Evolutionary conservation across 768 basidiomycete genomes (phyloP).

Genomic region (Strobilomyces dryophilus): DNA sequence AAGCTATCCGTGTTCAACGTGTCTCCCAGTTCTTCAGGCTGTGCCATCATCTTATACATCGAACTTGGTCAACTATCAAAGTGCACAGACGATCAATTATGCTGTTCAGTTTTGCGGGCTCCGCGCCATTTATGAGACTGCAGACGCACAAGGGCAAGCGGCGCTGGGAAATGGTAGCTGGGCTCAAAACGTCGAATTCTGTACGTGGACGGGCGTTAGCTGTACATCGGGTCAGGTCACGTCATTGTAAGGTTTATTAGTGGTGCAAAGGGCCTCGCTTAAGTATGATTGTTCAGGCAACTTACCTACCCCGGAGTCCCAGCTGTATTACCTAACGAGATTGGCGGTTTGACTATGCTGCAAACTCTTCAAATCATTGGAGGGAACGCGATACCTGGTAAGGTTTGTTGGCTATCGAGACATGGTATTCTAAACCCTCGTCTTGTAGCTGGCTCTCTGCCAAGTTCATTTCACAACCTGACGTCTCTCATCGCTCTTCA

Average conservation of each 20-base stretch:
- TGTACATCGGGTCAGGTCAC: constrained; percentile 39
- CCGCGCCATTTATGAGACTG: constrained; percentile 39
- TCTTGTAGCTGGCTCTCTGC: constrained; percentile 38
- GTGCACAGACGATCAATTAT: constrained; percentile 30
- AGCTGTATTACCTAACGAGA: constrained; percentile 38
- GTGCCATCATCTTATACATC: constrained; percentile 34
- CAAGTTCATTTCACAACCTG: constrained; percentile 35
- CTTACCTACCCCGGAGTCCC: constrained; percentile 47
- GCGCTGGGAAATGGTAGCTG: constrained; percentile 40
- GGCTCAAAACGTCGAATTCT: constrained; percentile 43
- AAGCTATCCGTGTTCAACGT: constrained; percentile 45
- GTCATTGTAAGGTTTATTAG: constrained; percentile 35
- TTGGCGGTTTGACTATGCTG: constrained; percentile 38
- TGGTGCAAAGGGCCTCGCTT: background rate
- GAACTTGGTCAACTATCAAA: constrained; percentile 29
- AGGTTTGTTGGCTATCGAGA: constrained; percentile 7
- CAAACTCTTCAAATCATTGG: constrained; percentile 39
- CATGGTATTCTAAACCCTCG: background rate
- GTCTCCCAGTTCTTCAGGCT: constrained; percentile 37
- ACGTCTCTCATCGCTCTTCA: constrained; percentile 37
- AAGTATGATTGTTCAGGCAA: constrained; percentile 20
- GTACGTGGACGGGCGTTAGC: constrained; percentile 43
- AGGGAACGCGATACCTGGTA: constrained; percentile 40
- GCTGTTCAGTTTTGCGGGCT: constrained; percentile 48
- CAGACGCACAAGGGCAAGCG: constrained; percentile 35